These are phyloP conservation scores for Diaporthe eres DNA, from an alignment of 2,329 filamentous ascomycete genomes.

Conservation along the genomic window DNA sequence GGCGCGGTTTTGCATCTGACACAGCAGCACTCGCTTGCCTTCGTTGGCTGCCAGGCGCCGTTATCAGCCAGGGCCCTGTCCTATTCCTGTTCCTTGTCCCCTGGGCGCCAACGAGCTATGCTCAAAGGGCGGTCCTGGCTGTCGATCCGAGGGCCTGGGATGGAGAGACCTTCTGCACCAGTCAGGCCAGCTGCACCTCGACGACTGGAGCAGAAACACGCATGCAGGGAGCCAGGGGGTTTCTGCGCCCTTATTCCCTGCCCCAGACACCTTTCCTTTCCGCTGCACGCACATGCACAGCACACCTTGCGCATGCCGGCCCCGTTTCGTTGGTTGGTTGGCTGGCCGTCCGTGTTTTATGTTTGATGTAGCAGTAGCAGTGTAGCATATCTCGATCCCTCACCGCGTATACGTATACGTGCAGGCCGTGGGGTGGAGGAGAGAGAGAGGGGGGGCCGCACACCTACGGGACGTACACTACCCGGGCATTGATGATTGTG, in stretches of 20 bases:
- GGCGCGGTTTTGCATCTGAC: constrained; percentile 22
- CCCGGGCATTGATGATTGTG: constrained; percentile 16
- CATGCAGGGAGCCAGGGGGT: constrained; percentile 14
- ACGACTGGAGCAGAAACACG: not conserved
- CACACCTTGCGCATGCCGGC: not conserved
- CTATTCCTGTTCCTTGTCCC: not conserved
- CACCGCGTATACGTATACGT: not conserved
- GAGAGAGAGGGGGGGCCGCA: not conserved
- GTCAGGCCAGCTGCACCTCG: not conserved
- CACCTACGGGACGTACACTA: not conserved
- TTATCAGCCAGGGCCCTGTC: constrained; percentile 33
- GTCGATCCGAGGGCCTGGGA: constrained; percentile 31
- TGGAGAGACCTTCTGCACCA: not conserved
- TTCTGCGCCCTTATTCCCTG: not conserved
- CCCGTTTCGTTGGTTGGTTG: constrained; percentile 1
- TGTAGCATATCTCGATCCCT: constrained; percentile 4
- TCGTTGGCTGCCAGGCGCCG: constrained; percentile 33
- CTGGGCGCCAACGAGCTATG: not conserved
- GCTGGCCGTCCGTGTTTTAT: constrained; percentile 1
- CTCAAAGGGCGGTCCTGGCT: constrained; percentile 34
- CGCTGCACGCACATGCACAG: constrained; percentile 12
- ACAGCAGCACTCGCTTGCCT: constrained; percentile 3
- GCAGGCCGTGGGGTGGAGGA: not conserved
- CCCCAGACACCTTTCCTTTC: not conserved
- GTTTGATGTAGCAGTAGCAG: not conserved